These are phyloP conservation scores for Lactuca saligna DNA, from an alignment of 129 eudicot genomes.

Conservation along the genomic window DNA sequence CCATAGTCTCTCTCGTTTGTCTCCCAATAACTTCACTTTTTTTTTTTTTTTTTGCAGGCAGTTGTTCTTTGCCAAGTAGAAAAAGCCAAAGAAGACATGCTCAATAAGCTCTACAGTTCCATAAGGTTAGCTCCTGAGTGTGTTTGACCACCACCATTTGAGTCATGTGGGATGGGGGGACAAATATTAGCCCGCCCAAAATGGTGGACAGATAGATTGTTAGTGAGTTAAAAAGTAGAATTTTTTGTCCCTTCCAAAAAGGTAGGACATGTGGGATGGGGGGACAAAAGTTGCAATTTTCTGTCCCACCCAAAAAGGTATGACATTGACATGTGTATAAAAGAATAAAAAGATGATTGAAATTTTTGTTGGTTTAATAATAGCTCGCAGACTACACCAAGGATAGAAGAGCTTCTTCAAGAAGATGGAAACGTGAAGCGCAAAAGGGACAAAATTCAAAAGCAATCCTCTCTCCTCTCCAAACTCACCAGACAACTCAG, in stretches of 20 bases:
- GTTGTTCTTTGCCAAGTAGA: conserved; percentile 99
- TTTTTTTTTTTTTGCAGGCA: conserved; percentile 51
- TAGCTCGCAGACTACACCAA: conserved; percentile 83
- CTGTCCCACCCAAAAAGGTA: no score
- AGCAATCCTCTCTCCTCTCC: conserved; percentile 88
- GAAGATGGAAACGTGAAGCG: conserved; percentile 91
- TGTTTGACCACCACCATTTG: no score
- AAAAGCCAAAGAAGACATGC: conserved; percentile 99
- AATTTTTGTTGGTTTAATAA: neutral
- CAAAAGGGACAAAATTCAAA: conserved; percentile 71
- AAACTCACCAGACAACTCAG: conserved; percentile 87
- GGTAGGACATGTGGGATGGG: no score
- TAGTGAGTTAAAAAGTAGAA: no score
- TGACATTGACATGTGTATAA: no score
- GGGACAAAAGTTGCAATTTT: no score
- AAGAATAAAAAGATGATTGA: neutral
- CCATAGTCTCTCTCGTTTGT: neutral
- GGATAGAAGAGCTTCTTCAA: conserved; percentile 88
- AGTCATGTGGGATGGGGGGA: no score
- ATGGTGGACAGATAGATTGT: no score
- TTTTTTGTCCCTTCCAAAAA: no score
- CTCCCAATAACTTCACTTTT: neutral
- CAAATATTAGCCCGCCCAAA: no score
- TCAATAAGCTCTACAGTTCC: conserved; percentile 87
- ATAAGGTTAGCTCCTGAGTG: conserved; percentile 58